These are phyloP conservation scores for Triadica sebifera DNA, from an alignment of 345 rosid genomes.

Conservation along the genomic window DNA sequence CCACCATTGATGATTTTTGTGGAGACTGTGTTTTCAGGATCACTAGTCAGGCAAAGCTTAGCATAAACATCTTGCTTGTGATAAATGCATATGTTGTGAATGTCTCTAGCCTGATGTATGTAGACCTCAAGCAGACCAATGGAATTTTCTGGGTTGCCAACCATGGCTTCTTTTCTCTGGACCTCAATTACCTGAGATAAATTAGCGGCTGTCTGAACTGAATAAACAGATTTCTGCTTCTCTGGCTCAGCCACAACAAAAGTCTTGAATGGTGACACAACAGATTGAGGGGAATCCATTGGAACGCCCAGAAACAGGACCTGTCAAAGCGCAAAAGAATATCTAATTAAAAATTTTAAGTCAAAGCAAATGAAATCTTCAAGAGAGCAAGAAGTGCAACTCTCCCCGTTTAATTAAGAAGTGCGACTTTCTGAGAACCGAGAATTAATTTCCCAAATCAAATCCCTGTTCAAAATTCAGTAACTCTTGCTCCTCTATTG, in stretches of 20 bases:
- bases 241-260: conserved; percentile 48
- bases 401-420: background rate
- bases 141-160: conserved; percentile 37
- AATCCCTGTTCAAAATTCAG: background rate
- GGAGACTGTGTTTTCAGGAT: conserved; percentile 72
- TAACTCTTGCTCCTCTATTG: background rate
- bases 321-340: conserved; percentile 36
- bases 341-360: conserved; percentile 8
- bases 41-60: conserved; percentile 82
- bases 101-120: conserved; percentile 93
- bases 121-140: conserved; percentile 70
- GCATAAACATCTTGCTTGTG: conserved; percentile 99
- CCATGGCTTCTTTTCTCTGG: conserved; percentile 35
- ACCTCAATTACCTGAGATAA: conserved; percentile 39
- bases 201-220: conserved; percentile 38
- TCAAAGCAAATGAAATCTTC: conserved; percentile 1
- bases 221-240: conserved; percentile 47
- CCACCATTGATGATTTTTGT: conserved; percentile 97
- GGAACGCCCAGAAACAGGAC: conserved; percentile 17
- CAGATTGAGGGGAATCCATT: conserved; percentile 98
- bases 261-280: conserved; percentile 82
- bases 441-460: background rate
- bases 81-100: conserved; percentile 98
- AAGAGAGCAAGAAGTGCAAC: background rate
- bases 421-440: conserved; percentile 5